Evolutionary conservation across 2,329 filamentous ascomycete species (phyloP), one percentile per base, ranked within the genome.

Genomic region (Sphaerostilbella broomeana): DNA sequence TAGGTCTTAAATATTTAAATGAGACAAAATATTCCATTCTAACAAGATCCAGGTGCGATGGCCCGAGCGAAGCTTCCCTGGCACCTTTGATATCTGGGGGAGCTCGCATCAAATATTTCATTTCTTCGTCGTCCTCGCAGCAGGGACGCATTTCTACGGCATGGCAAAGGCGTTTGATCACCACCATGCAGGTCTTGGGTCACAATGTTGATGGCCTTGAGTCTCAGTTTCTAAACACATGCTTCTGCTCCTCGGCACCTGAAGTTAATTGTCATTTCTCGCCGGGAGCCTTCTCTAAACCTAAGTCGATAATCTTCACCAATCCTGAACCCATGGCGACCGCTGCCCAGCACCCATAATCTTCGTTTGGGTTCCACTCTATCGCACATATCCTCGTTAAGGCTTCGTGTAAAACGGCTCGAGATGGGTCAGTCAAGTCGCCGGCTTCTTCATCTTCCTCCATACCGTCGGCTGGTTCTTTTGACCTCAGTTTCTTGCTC

Each of bases 21-120:
- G 15, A 4, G 2, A 4, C 4, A 8, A n/a, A 5, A 22, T 19
- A 11, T 1, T 15, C 6, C 2, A 11, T 5, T 19, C 27, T 35
- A 25, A 37, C 11, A 4, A 22, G 13, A 12, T 13, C 12, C 41
- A 84, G 79, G 70, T 76, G 38, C 81, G 92, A 25, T 80, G 90
- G 62, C 92, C 92, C 0, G 92, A 98, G 65, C 73, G 86, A 44
- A 77, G 73, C 54, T 75, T 68, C 30, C 92, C 90, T 0, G 86
- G 87, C 1, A 69, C 61, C 6, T 95, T 90, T 55, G 92, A 98
- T 62, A 85, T 95, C 36, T 85, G 85, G 76, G 90, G 92, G 25
- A 88, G 81, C 57, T 95, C 87, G 15, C 92, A 98, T 62, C 92
- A 98, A 65, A 84, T 98, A 48, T 98, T 98, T 61, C 92, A 98